Conservation (phyloP, 2,329 filamentous ascomycete species). For the Hirsutella thompsonii region DNA sequence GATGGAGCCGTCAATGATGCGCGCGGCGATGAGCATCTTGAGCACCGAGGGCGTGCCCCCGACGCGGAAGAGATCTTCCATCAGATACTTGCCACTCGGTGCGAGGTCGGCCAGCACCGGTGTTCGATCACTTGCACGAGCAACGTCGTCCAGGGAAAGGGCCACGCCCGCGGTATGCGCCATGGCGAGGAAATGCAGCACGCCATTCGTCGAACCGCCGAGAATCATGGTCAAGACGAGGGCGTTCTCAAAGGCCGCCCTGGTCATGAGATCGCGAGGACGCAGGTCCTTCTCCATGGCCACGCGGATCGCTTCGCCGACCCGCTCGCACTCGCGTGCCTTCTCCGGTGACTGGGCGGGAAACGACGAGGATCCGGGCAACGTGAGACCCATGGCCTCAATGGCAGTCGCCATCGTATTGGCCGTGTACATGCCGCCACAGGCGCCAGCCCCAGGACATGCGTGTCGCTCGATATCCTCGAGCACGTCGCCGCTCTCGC, state of each 20-base stretch:
- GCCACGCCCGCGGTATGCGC: conserved; percentile 69
- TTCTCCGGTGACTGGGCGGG: conserved; percentile 74
- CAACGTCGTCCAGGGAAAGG: conserved; percentile 70
- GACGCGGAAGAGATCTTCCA: conserved; percentile 78
- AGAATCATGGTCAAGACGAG: conserved; percentile 83
- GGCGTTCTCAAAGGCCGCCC: conserved; percentile 74
- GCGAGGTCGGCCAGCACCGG: conserved; percentile 80
- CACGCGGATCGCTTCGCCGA: conserved; percentile 61
- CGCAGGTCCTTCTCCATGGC: conserved; percentile 81
- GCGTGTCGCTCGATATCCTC: conserved; percentile 70
- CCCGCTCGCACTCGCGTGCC: conserved; percentile 74
- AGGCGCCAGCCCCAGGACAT: conserved; percentile 52
- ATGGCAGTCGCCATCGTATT: conserved; percentile 87
- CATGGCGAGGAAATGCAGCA: conserved; percentile 84
- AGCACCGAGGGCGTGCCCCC: conserved; percentile 78
- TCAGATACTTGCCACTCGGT: conserved; percentile 72
- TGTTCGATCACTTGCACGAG: conserved; percentile 68
- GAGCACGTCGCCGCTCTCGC: conserved; percentile 65
- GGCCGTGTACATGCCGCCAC: conserved; percentile 80
- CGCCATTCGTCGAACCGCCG: conserved; percentile 82
- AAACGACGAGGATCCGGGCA: conserved; percentile 75
- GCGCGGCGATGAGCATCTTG: conserved; percentile 68
- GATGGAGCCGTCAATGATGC: conserved; percentile 64
- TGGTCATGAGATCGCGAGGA: conserved; percentile 68
- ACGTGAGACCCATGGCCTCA: conserved; percentile 74